A percentile compares a stretch with the other conserved stretches of the same genome.
phyloP scores from a whole-genome alignment of 192 early-diverging fungal species.

The Spinellus fusiger region DNA sequence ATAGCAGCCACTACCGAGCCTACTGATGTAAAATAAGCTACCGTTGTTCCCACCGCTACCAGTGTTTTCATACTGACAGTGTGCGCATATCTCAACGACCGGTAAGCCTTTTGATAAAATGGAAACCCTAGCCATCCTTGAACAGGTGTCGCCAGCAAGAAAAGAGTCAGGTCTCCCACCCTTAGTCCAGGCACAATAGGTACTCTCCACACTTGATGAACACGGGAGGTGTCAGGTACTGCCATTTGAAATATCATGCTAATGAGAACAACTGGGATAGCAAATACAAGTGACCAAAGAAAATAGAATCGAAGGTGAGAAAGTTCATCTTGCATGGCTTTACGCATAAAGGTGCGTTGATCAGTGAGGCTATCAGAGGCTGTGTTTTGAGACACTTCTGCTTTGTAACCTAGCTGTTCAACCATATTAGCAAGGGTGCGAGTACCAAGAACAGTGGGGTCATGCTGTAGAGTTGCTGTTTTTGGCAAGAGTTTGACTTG shows the following conservation, averaged over 20 bases:
- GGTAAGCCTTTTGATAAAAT: constrained; percentile 64
- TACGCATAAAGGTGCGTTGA: constrained; percentile 32
- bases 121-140: constrained; percentile 65
- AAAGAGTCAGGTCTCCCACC: constrained; percentile 45
- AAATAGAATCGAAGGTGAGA: constrained; percentile 30
- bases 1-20: constrained; percentile 45
- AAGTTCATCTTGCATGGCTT: constrained; percentile 40
- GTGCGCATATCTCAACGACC: constrained; percentile 49
- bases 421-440: constrained; percentile 56
- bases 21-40: constrained; percentile 64
- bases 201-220: constrained; percentile 36
- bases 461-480: constrained; percentile 45
- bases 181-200: constrained; percentile 52
- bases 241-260: constrained; percentile 72
- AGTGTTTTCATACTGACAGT: constrained; percentile 80
- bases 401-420: constrained; percentile 55
- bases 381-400: constrained; percentile 32
- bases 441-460: constrained; percentile 46
- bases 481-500: constrained; percentile 48
- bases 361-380: constrained; percentile 18
- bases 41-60: constrained; percentile 66
- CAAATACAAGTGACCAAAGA: constrained; percentile 51
- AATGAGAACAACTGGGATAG: constrained; percentile 62
- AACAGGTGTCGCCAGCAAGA: constrained; percentile 62
- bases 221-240: constrained; percentile 41